Evolutionary conservation across 495 filamentous ascomycete genomes (phyloP).

Genomic region (Immersiella caudata): DNA sequence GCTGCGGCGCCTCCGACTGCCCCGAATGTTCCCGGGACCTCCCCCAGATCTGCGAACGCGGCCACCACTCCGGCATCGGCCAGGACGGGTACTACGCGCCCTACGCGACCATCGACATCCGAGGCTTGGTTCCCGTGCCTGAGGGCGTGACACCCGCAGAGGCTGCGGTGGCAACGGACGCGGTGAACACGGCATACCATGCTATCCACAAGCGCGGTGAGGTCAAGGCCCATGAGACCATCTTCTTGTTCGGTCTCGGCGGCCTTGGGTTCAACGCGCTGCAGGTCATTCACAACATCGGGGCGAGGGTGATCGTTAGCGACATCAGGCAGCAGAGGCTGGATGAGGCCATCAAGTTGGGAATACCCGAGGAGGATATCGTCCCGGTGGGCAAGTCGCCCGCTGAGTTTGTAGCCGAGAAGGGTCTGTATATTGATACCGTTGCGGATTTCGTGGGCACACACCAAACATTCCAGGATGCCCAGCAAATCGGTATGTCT

Average conservation of each 20-base stretch:
- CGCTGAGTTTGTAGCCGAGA: slow-evolving; percentile 20
- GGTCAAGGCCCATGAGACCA: slow-evolving; percentile 56
- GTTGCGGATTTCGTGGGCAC: slow-evolving; percentile 21
- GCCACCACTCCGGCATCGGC: slow-evolving; percentile 22
- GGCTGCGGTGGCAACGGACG: slow-evolving; percentile 75
- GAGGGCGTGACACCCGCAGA: slow-evolving; percentile 22
- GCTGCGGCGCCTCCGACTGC: slow-evolving; percentile 17
- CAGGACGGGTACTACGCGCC: slow-evolving; percentile 26
- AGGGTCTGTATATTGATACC: slow-evolving; percentile 19
- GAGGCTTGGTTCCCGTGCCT: slow-evolving; percentile 16
- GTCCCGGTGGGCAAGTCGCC: slow-evolving; percentile 20
- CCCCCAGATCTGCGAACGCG: slow-evolving; percentile 18
- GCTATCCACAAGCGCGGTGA: slow-evolving; percentile 64
- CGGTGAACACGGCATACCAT: slow-evolving; percentile 75
- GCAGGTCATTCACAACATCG: slow-evolving; percentile 22
- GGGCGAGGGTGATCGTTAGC: slow-evolving; percentile 17
- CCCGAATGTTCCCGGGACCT: slow-evolving; percentile 25
- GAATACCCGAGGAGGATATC: slow-evolving; percentile 19
- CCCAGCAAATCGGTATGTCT: slow-evolving; percentile 23
- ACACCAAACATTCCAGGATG: slow-evolving; percentile 25
- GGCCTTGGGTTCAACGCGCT: slow-evolving; percentile 24
- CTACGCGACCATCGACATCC: slow-evolving; percentile 20
- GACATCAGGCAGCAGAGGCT: slow-evolving; percentile 20
- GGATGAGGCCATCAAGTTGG: slow-evolving; percentile 24
- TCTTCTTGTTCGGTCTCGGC: slow-evolving; percentile 25